Conservation (phyloP, 2,329 filamentous ascomycete genomes). For the Hypoxylon sp. region DNA sequence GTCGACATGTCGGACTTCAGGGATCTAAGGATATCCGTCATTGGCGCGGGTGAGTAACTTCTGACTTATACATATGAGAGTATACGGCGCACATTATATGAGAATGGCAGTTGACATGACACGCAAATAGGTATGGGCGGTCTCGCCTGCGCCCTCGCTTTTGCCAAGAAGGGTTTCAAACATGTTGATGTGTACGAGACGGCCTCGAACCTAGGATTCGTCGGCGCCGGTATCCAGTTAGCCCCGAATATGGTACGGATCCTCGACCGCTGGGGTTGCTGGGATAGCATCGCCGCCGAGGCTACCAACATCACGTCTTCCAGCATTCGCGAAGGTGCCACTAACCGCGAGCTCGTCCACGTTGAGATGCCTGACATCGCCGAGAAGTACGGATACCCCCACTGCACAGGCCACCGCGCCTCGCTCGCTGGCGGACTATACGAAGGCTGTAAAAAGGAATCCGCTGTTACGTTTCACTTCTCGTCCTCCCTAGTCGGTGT, state of each 20-base stretch:
- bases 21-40: conserved; percentile 57
- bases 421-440: conserved; percentile 77
- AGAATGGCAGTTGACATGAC: conserved; percentile 18
- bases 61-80: neutral
- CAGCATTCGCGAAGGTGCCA: conserved; percentile 79
- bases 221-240: conserved; percentile 86
- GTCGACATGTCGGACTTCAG: conserved; percentile 49
- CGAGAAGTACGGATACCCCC: conserved; percentile 76
- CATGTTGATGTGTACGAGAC: conserved; percentile 80
- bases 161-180: conserved; percentile 81
- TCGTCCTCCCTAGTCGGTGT: conserved; percentile 67
- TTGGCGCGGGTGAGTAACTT: conserved; percentile 59
- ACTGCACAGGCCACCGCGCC: conserved; percentile 83
- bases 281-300: conserved; percentile 72
- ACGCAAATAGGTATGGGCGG: conserved; percentile 77
- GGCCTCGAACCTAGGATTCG: conserved; percentile 79
- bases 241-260: conserved; percentile 86
- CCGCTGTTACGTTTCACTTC: conserved; percentile 76
- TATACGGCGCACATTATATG: conserved; percentile 1
- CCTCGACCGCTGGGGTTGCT: conserved; percentile 77
- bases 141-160: conserved; percentile 75
- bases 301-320: conserved; percentile 78
- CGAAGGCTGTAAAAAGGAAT: conserved; percentile 73
- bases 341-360: conserved; percentile 75
- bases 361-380: conserved; percentile 76